Evolutionary conservation across 495 filamentous ascomycete genomes (phyloP).

Genomic region (Neurospora sp.): DNA sequence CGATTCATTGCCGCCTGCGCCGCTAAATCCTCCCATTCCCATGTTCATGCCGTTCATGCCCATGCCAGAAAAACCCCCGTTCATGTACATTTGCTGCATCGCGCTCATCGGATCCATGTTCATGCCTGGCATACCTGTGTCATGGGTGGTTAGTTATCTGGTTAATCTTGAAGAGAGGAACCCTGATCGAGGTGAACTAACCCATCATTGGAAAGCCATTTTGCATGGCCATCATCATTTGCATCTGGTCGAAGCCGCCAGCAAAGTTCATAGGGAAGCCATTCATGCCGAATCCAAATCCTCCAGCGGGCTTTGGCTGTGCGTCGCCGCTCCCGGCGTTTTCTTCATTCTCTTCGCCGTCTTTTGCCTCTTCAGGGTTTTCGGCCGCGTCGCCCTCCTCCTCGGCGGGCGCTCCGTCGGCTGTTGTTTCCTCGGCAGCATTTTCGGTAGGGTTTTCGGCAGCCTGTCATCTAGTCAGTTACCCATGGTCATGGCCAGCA

Average conservation of each 20-base stretch:
- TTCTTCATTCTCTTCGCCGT: constrained; percentile 17
- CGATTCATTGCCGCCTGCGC: constrained; percentile 40
- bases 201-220: constrained; percentile 80
- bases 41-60: constrained; percentile 90
- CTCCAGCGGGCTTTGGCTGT: constrained; percentile 25
- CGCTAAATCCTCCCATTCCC: constrained; percentile 60
- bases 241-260: constrained; percentile 63
- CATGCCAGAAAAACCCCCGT: constrained; percentile 71
- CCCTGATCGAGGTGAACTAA: constrained; percentile 36
- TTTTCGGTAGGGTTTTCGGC: neutral
- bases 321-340: constrained; percentile 17
- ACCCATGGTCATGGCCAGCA: neutral
- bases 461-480: neutral
- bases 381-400: neutral
- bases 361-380: constrained; percentile 1
- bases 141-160: constrained; percentile 17
- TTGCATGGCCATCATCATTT: constrained; percentile 62
- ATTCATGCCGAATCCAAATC: constrained; percentile 36
- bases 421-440: neutral
- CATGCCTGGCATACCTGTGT: constrained; percentile 65
- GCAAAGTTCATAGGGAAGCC: constrained; percentile 60
- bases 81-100: constrained; percentile 78
- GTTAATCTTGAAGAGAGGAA: neutral
- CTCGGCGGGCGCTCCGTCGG: neutral
- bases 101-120: constrained; percentile 70